Evolutionary conservation across 2,329 filamentous ascomycete species (phyloP).

Genomic region (Penicillium sp.): DNA sequence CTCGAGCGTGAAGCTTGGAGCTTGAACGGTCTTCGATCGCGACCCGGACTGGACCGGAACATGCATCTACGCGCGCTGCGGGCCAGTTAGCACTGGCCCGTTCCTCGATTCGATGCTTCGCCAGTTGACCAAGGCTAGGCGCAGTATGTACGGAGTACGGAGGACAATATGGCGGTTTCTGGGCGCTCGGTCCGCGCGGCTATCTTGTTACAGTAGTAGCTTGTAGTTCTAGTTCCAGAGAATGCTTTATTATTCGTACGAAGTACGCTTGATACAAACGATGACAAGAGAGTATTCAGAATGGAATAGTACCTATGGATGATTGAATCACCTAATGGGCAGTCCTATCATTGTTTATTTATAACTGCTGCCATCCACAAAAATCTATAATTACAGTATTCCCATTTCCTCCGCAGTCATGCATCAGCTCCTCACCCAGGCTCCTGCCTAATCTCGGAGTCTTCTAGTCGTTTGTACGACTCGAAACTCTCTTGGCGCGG

Average conservation of each 20-base stretch:
- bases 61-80: conserved; percentile 25
- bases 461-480: conserved; percentile 8
- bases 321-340: neutral
- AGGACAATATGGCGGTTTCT: neutral
- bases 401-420: neutral
- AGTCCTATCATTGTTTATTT: neutral
- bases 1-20: neutral
- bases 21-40: conserved; percentile 16
- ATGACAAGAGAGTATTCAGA: no score
- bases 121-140: conserved; percentile 13
- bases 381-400: neutral
- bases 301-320: neutral
- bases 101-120: conserved; percentile 12
- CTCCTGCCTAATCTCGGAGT: conserved; percentile 10
- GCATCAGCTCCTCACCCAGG: neutral
- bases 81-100: conserved; percentile 24
- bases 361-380: neutral
- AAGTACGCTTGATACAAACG: neutral
- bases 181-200: neutral
- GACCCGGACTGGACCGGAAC: conserved; percentile 19
- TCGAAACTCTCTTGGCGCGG: conserved; percentile 2
- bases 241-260: neutral
- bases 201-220: neutral
- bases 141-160: no score
- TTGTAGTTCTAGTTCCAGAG: neutral